Conservation (phyloP, 2,329 filamentous ascomycete genomes). For the Hypoxylon sp. region DNA sequence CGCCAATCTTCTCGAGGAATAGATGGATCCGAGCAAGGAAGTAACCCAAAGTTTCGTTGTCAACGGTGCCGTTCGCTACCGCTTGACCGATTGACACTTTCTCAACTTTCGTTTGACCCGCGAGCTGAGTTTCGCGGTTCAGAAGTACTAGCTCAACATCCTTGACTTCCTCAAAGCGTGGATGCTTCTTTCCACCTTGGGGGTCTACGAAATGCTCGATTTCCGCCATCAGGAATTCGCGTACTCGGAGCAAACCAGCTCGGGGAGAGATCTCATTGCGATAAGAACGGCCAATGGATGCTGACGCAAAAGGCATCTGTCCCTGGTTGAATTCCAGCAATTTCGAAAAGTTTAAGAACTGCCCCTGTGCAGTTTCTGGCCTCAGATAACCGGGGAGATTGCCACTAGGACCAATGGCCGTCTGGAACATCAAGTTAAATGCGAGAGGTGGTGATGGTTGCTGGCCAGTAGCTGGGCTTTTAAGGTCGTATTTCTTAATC, state of each 20-base stretch:
- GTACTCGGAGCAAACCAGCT: constrained; percentile 89
- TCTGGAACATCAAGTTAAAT: constrained; percentile 99
- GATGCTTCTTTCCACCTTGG: constrained; percentile 92
- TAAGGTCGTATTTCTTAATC: constrained; percentile 92
- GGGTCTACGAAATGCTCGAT: constrained; percentile 99
- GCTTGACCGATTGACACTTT: constrained; percentile 86
- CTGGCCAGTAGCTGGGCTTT: constrained; percentile 83
- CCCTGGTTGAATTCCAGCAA: constrained; percentile 96
- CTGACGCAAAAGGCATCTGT: constrained; percentile 95
- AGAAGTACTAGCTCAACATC: constrained; percentile 86
- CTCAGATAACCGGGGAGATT: constrained; percentile 87
- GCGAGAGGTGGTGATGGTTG: constrained; percentile 84
- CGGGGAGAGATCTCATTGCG: constrained; percentile 97
- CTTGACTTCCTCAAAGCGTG: constrained; percentile 86
- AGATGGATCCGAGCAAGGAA: constrained; percentile 94
- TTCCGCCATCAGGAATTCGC: constrained; percentile 98
- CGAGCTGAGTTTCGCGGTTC: constrained; percentile 85
- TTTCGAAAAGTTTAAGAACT: constrained; percentile 88
- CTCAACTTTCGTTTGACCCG: constrained; percentile 82
- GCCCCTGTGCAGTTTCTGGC: constrained; percentile 96
- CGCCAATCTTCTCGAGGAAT: constrained; percentile 89
- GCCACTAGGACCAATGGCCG: constrained; percentile 90
- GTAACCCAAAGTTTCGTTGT: constrained; percentile 98
- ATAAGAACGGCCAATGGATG: constrained; percentile 97
- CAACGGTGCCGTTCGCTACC: constrained; percentile 83